phyloP scores from a whole-genome alignment of 768 basidiomycete species.

The Nevesoporus exiguus region DNA sequence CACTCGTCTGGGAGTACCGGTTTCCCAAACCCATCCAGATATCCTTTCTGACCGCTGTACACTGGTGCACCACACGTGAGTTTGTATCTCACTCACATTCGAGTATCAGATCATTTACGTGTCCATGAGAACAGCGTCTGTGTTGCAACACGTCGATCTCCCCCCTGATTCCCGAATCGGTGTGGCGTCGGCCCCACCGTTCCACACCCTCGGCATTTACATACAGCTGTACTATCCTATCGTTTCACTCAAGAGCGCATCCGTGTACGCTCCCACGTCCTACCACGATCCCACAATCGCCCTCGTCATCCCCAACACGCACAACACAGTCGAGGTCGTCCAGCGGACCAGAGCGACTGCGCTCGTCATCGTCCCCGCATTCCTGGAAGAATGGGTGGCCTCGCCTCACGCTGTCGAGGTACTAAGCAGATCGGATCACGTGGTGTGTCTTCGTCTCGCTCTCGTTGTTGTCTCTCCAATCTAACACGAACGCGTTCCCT shows the following conservation, averaged over 20 bases:
- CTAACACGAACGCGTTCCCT: not conserved
- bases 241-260: conserved; percentile 8
- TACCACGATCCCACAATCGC: conserved; percentile 6
- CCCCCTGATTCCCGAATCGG: conserved; percentile 1
- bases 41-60: conserved; percentile 27
- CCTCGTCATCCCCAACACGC: conserved; percentile 20
- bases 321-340: conserved; percentile 21
- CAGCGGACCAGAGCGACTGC: conserved; percentile 10
- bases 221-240: conserved; percentile 17
- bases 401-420: conserved; percentile 17
- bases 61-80: conserved; percentile 37
- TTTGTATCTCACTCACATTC: not conserved
- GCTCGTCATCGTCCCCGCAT: conserved; percentile 20
- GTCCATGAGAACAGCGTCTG: conserved; percentile 5
- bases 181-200: conserved; percentile 19
- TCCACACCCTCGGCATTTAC: conserved; percentile 19
- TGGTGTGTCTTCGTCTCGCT: conserved; percentile 14
- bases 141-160: conserved; percentile 7
- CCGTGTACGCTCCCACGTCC: conserved; percentile 21
- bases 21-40: conserved; percentile 43
- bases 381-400: conserved; percentile 24
- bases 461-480: not conserved
- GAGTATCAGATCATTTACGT: not conserved
- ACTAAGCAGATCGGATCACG: conserved; percentile 13
- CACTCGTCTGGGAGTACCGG: conserved; percentile 51